phyloP scores from a whole-genome alignment of 257 asterid species.

The Anisodus tanguticus region DNA sequence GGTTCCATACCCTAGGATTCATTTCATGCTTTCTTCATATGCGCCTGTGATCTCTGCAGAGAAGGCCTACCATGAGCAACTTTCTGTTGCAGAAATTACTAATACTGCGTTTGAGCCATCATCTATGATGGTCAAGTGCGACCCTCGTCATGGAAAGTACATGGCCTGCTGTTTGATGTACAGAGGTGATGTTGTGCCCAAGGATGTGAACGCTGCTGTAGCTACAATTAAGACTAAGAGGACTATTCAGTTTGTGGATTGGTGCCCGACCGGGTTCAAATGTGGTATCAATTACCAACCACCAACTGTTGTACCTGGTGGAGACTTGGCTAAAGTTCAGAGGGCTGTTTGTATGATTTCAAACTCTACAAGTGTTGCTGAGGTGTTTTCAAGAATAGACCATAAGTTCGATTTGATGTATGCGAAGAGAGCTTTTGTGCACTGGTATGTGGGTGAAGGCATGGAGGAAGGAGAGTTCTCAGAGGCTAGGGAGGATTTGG shows the following conservation, averaged over 20 bases:
- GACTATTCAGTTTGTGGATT: slow-evolving; percentile 92
- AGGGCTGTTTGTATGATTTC: slow-evolving; percentile 98
- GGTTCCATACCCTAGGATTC: slow-evolving; percentile 96
- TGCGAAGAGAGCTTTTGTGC: slow-evolving; percentile 90
- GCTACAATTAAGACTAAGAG: slow-evolving; percentile 97
- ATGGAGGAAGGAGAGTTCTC: slow-evolving; percentile 99
- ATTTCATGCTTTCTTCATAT: slow-evolving; percentile 94
- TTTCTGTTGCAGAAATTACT: slow-evolving; percentile 91
- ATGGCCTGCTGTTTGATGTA: slow-evolving; percentile 99
- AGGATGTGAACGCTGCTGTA: slow-evolving; percentile 95
- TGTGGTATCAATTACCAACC: slow-evolving; percentile 98
- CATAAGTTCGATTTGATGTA: slow-evolving; percentile 94
- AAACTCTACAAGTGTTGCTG: slow-evolving; percentile 95
- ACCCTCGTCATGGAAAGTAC: slow-evolving; percentile 94
- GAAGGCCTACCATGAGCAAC: slow-evolving; percentile 94
- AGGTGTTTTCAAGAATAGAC: slow-evolving; percentile 93
- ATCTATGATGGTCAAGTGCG: slow-evolving; percentile 96
- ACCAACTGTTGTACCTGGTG: slow-evolving; percentile 95
- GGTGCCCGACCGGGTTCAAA: slow-evolving; percentile 99
- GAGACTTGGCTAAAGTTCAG: slow-evolving; percentile 92
- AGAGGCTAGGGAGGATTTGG: slow-evolving; percentile 96
- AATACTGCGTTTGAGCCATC: slow-evolving; percentile 98
- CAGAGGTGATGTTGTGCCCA: slow-evolving; percentile 95
- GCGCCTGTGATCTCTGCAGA: slow-evolving; percentile 96
- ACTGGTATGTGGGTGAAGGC: slow-evolving; percentile 98